Percentiles rank a stretch among this genome's conserved stretches.
phyloP scores from a whole-genome alignment of 495 filamentous ascomycete species.

The Parathielavia appendiculata region DNA sequence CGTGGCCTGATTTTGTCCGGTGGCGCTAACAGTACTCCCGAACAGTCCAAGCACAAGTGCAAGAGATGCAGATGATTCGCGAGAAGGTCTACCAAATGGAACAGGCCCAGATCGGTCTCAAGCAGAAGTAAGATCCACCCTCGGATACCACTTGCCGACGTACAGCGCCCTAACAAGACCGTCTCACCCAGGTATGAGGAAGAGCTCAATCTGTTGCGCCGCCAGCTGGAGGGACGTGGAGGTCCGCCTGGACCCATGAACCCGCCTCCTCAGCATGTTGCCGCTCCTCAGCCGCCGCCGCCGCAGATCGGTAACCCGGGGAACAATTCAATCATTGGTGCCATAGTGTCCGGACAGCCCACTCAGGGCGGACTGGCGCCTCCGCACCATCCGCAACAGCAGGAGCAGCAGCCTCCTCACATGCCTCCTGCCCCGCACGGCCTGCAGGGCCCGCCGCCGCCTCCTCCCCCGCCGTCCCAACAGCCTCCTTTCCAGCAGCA shows the following conservation, averaged over 20 bases:
- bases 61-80: conserved; percentile 88
- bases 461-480: conserved; percentile 50
- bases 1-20: conserved; percentile 7
- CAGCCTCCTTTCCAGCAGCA: conserved; percentile 48
- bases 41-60: conserved; percentile 75
- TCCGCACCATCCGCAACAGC: conserved; percentile 68
- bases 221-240: conserved; percentile 81
- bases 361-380: conserved; percentile 81
- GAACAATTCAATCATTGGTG: conserved; percentile 77
- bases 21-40: conserved; percentile 11
- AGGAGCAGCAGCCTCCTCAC: conserved; percentile 50
- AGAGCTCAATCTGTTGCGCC: conserved; percentile 75
- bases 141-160: background rate
- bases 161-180: conserved; percentile 8
- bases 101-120: conserved; percentile 77
- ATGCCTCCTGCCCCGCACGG: conserved; percentile 61
- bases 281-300: conserved; percentile 60
- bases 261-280: conserved; percentile 63
- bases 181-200: conserved; percentile 72
- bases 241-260: conserved; percentile 61
- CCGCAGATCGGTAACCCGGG: conserved; percentile 79
- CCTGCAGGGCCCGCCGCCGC: conserved; percentile 58
- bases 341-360: conserved; percentile 89
- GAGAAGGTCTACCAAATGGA: conserved; percentile 88
- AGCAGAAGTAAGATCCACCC: conserved; percentile 68